Base-by-base conservation (phyloP, 176 grass and related monocot species). In the Musa acuminata region DNA sequence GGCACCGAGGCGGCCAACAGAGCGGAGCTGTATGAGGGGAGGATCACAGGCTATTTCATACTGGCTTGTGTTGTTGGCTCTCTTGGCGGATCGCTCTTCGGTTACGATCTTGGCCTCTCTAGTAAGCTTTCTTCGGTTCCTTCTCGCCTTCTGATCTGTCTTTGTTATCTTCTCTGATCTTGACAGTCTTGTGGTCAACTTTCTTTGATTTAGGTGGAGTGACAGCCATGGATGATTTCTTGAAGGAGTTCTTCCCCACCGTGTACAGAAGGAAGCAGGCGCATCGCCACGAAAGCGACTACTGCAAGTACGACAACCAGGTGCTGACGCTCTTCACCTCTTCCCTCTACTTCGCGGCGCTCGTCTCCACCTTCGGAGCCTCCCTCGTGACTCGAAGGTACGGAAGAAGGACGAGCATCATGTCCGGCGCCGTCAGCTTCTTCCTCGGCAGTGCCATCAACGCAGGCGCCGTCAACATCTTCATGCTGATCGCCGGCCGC, bases 271-370 rank as follows among this genome's bases (percentile, higher is more conserved):
- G 94, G 52, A 93, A 97, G 75, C 82, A 87, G 57, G 85, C 60
- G 49, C 90, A 91, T 70, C 83, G 90, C 11, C 74, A 68, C 64
- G 94, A 98, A 72, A 98, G 88, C 14, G 94, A 98, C 80, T 98
- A 98, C 80, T 98, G 94, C 90, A 93, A 98, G 77, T 98, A 98
- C 73, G 94, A 98, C 94, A 89, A 93, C 83, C 90, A 98, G 81
- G 0, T 98, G 25, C 74, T 98, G 19, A 98, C 94, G 9, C 88
- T 98, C 75, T 98, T 98, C 90, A 98, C 90, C 1, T 93, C 94
- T 0, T 93, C 90, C 0, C 94, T 98, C 78, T 98, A 98, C 79
- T 98, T 98, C 73, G 94, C 94, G 0, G 90, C 83, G 9, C 94
- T 98, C 11, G 27, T 98, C 27, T 98, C 94, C 81, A 94, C 95